Conservation (phyloP, 169 alveolate genomes). For the Plasmodium chabaudi region DNA sequence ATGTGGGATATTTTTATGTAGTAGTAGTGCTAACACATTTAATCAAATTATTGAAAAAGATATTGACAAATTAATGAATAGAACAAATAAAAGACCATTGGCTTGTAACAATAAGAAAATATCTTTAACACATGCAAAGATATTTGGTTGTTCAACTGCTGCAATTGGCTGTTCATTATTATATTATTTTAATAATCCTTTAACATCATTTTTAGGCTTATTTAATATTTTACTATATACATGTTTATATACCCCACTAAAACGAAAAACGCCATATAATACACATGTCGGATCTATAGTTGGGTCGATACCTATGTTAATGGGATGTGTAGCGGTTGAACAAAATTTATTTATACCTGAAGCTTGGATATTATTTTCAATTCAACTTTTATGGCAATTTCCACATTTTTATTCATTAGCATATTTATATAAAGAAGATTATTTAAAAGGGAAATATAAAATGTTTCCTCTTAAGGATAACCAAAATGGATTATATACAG, state of each 20-base stretch:
- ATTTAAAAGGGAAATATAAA: constrained; percentile 81
- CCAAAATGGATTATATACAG: constrained; percentile 83
- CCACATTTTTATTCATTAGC: constrained; percentile 88
- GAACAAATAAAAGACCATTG: constrained; percentile 84
- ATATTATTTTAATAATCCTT: constrained; percentile 53
- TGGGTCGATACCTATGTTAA: constrained; percentile 87
- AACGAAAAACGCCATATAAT: constrained; percentile 80
- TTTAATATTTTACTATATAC: constrained; percentile 59
- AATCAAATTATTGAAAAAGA: constrained; percentile 84
- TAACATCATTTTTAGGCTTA: constrained; percentile 43
- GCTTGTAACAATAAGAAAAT: constrained; percentile 23
- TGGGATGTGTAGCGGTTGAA: constrained; percentile 85
- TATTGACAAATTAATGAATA: constrained; percentile 80
- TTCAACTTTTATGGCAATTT: constrained; percentile 85
- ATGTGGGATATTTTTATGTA: constrained; percentile 82
- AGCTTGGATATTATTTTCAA: constrained; percentile 84
- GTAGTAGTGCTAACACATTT: constrained; percentile 84
- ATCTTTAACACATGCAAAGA: constrained; percentile 51
- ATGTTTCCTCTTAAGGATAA: constrained; percentile 85
- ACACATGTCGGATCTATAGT: constrained; percentile 87
- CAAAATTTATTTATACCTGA: constrained; percentile 66
- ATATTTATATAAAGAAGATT: constrained; percentile 85
- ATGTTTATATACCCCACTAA: constrained; percentile 73
- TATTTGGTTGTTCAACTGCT: constrained; percentile 58
- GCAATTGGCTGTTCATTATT: constrained; percentile 22